Evolutionary conservation across 495 filamentous ascomycete species (phyloP).

Genomic region (Aeminium ludgeri): DNA sequence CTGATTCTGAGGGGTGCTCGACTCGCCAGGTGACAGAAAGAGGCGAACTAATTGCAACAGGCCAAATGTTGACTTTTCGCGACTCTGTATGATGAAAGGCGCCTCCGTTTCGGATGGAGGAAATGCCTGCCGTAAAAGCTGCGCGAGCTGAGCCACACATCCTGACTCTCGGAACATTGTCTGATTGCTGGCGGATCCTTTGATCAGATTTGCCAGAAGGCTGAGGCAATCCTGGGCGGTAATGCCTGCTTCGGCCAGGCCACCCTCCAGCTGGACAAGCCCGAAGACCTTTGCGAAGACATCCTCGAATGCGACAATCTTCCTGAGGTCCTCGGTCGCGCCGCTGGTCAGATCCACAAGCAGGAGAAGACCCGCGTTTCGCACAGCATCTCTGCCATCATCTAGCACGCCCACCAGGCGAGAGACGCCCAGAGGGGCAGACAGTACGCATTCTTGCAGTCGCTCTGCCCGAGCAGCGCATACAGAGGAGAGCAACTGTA

Average conservation of each 20-base stretch:
- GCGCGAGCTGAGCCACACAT: slow-evolving; percentile 55
- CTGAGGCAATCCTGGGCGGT: slow-evolving; percentile 90
- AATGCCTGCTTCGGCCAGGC: slow-evolving; percentile 68
- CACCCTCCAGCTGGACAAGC: slow-evolving; percentile 68
- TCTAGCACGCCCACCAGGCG: slow-evolving; percentile 69
- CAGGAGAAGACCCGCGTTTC: slow-evolving; percentile 58
- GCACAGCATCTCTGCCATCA: slow-evolving; percentile 72
- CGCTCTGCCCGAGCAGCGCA: slow-evolving; percentile 72
- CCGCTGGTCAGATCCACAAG: slow-evolving; percentile 48
- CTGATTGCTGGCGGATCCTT: slow-evolving; percentile 80
- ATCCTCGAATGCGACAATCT: slow-evolving; percentile 87
- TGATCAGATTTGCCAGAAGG: slow-evolving; percentile 76
- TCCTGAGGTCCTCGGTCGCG: slow-evolving; percentile 68
- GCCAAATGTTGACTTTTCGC: slow-evolving; percentile 82
- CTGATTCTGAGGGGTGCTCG: slow-evolving; percentile 71
- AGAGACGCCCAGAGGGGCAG: slow-evolving; percentile 72
- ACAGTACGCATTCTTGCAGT: slow-evolving; percentile 89
- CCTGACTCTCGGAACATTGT: slow-evolving; percentile 86
- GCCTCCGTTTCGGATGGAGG: slow-evolving; percentile 8
- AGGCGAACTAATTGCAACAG: slow-evolving; percentile 68
- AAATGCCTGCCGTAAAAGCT: slow-evolving; percentile 35
- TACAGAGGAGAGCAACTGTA: slow-evolving; percentile 80
- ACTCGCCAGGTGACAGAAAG: slow-evolving; percentile 64
- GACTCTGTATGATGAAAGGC: slow-evolving; percentile 4
- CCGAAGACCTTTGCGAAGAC: slow-evolving; percentile 74